These are phyloP conservation scores for Trypanosomatidae sp. DNA, from an alignment of 208 protist genomes.

Conservation along the genomic window DNA sequence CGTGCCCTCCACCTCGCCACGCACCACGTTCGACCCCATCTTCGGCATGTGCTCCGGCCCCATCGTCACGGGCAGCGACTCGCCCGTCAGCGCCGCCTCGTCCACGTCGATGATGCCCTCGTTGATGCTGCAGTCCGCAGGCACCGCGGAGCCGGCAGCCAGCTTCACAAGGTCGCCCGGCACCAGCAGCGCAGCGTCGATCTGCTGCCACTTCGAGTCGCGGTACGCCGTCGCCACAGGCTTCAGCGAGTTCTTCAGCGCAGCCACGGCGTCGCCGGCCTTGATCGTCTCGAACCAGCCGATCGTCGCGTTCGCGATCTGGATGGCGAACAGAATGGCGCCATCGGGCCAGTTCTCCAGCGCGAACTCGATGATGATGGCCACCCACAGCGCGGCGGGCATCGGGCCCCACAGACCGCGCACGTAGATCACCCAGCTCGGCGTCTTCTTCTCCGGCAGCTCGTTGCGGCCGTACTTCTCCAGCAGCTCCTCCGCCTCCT, in stretches of 20 bases:
- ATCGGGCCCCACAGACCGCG: slow-evolving; percentile 85
- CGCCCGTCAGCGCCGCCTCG: slow-evolving; percentile 94
- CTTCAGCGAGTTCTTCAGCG: slow-evolving; percentile 89
- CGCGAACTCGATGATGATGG: slow-evolving; percentile 87
- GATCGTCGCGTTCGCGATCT: slow-evolving; percentile 83
- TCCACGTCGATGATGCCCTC: slow-evolving; percentile 93
- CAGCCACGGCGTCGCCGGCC: slow-evolving; percentile 92
- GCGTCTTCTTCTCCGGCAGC: slow-evolving; percentile 72
- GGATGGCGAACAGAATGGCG: slow-evolving; percentile 82
- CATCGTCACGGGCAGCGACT: slow-evolving; percentile 95
- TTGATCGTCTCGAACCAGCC: slow-evolving; percentile 94
- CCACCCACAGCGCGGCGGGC: slow-evolving; percentile 89
- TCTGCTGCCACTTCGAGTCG: slow-evolving; percentile 82
- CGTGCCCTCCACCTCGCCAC: slow-evolving; percentile 74
- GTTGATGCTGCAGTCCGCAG: slow-evolving; percentile 92
- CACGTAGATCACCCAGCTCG: slow-evolving; percentile 81
- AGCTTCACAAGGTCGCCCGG: slow-evolving; percentile 95
- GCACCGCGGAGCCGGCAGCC: slow-evolving; percentile 88
- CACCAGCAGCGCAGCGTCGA: slow-evolving; percentile 85
- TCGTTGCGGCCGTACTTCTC: slow-evolving; percentile 75
- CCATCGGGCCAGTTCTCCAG: slow-evolving; percentile 88
- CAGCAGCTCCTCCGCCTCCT: slow-evolving; percentile 64
- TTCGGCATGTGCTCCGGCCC: slow-evolving; percentile 84
- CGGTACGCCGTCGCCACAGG: slow-evolving; percentile 73
- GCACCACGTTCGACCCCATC: slow-evolving; percentile 90